Evolutionary conservation across 345 rosid species (phyloP).

Genomic region (Aquilaria yunnanensis): DNA sequence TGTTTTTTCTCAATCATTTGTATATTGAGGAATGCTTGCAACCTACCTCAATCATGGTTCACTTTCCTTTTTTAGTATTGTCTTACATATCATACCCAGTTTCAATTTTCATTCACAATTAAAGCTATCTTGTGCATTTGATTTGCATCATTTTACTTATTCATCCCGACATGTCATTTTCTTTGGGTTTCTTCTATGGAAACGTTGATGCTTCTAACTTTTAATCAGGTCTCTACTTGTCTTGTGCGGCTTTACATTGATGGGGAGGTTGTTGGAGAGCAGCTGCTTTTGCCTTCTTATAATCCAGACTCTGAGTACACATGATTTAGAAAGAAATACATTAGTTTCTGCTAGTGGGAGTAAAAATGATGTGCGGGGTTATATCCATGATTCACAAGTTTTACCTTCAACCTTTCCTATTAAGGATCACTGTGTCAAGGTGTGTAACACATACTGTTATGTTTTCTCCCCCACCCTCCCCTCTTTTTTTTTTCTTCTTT

Average conservation of each 20-base stretch:
- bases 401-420: conserved; percentile 33
- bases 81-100: neutral
- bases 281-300: conserved; percentile 28
- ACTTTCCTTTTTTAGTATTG: too few species aligned
- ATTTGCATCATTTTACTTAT: neutral
- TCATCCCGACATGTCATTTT: conserved; percentile 7
- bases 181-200: neutral
- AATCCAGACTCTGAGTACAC: conserved; percentile 24
- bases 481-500: too few species aligned
- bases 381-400: conserved; percentile 43
- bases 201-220: conserved; percentile 6
- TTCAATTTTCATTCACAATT: neutral
- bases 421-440: conserved; percentile 42
- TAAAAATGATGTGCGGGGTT: conserved; percentile 50
- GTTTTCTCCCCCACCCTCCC: too few species aligned
- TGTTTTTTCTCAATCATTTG: neutral
- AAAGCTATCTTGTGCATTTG: neutral
- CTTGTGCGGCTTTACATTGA: conserved; percentile 47
- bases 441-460: conserved; percentile 12
- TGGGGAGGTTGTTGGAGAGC: conserved; percentile 56
- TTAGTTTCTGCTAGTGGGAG: conserved; percentile 35
- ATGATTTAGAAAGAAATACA: conserved; percentile 30
- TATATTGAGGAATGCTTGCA: conserved; percentile 2
- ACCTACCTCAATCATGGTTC: neutral
- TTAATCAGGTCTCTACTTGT: conserved; percentile 40